Evolutionary conservation across 495 filamentous ascomycete species (phyloP), one percentile per base, ranked within the genome.

Genomic region (Acidomyces sp.): DNA sequence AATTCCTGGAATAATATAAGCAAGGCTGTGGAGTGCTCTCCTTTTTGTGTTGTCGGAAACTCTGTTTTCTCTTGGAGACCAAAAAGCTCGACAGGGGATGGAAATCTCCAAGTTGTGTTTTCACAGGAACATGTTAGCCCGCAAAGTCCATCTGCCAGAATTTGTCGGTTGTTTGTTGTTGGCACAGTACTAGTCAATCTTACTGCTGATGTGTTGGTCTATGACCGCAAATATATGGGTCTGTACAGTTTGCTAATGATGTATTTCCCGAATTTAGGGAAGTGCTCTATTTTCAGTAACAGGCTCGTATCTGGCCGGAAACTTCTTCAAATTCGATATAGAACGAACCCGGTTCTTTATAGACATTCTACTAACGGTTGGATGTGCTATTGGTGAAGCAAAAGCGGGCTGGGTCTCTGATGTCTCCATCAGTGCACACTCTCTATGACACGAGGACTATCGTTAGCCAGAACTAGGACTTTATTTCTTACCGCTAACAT

Each of bases 1-100:
- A 30, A 53, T 59, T 10, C 52, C 55, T 0, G 48, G 36, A 12
- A 52, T 54, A 26, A 37, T 54, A 29, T 39, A 39, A 17, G 46
- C 40, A 3, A 32, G 34, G 10, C 40, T 43, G 12, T 51, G 45
- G 32, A 33, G 53, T 5, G 12, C 56, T 13, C 45, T 46, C 29
- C 21, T 57, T n/a, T 49, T 58, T 13, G 50, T 46, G 17, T 49
- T 61, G 2, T 56, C 58, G 10, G 56, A 61, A 41, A 61, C 58
- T 11, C 48, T 59, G 2, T 61, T 49, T 39, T 46, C 45, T 6
- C 55, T 46, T 0, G 25, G 13, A 25, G 36, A 41, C 15, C 39
- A 39, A 17, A 47, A 24, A 44, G 6, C 49, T 43, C 3, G 43
- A 42, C 4, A 42, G 7, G 37, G 33, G 10, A 51, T 46, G 1